A percentile compares a stretch with the other conserved stretches of the same genome.
Evolutionary conservation across 768 basidiomycete genomes (phyloP).

Genomic region (Calocera cornea): DNA sequence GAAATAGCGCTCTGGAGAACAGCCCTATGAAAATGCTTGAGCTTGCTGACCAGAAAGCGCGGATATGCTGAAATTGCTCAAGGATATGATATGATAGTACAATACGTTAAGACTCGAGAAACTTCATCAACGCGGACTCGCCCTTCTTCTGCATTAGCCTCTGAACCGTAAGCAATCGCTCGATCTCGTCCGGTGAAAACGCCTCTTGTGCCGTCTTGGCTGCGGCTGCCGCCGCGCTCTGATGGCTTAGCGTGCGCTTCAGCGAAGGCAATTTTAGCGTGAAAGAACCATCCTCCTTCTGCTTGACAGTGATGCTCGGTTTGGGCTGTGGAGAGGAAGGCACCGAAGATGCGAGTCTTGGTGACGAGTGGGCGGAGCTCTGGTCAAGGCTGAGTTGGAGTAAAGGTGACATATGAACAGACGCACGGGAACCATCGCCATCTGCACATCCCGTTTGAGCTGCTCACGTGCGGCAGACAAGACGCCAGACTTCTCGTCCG

Average conservation of each 20-base stretch:
- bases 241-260: neutral
- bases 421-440: neutral
- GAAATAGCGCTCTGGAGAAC: too few species aligned
- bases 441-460: neutral
- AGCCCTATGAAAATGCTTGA: too few species aligned
- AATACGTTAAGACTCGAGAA: neutral
- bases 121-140: neutral
- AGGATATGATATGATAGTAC: neutral
- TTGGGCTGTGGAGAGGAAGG: neutral
- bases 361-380: neutral
- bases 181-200: neutral
- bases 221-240: neutral
- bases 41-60: neutral
- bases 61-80: neutral
- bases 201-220: neutral
- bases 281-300: slow-evolving; percentile 2
- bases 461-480: slow-evolving; percentile 1
- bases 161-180: neutral
- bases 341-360: neutral
- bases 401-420: neutral
- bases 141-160: neutral
- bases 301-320: slow-evolving; percentile 3
- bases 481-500: neutral
- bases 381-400: neutral
- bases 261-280: neutral